phyloP scores from a whole-genome alignment of 208 protist genomes.

The Leishmania aethiopica region DNA sequence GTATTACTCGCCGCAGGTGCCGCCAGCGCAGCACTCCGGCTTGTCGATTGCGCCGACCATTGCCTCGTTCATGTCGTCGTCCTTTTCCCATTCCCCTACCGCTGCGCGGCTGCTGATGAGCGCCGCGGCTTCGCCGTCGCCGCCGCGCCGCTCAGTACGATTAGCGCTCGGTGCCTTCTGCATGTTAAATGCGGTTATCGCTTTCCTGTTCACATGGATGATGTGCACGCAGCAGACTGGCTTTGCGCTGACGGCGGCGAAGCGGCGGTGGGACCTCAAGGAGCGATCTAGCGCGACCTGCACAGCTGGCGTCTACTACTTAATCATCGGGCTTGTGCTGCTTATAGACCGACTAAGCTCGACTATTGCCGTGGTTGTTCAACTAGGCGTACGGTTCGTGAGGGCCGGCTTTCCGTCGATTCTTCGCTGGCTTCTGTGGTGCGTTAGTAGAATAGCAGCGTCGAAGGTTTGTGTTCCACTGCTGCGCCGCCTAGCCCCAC shows the following conservation, averaged over 20 bases:
- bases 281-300: constrained; percentile 18
- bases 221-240: constrained; percentile 25
- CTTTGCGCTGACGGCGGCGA: constrained; percentile 30
- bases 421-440: background rate
- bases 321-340: constrained; percentile 20
- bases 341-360: constrained; percentile 8
- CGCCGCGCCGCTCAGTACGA: background rate
- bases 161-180: constrained; percentile 23
- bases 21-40: background rate
- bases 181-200: constrained; percentile 29
- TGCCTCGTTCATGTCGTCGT: background rate
- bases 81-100: background rate
- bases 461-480: background rate
- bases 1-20: no score
- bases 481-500: background rate
- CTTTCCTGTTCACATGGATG: constrained; percentile 56
- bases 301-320: constrained; percentile 36
- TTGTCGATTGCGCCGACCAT: background rate
- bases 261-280: constrained; percentile 24
- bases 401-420: background rate
- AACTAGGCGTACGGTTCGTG: background rate
- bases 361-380: background rate
- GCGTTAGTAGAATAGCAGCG: background rate
- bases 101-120: background rate
- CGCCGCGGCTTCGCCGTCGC: background rate